phyloP scores from a whole-genome alignment of 495 filamentous ascomycete genomes.

The Penicillium alfredii region DNA sequence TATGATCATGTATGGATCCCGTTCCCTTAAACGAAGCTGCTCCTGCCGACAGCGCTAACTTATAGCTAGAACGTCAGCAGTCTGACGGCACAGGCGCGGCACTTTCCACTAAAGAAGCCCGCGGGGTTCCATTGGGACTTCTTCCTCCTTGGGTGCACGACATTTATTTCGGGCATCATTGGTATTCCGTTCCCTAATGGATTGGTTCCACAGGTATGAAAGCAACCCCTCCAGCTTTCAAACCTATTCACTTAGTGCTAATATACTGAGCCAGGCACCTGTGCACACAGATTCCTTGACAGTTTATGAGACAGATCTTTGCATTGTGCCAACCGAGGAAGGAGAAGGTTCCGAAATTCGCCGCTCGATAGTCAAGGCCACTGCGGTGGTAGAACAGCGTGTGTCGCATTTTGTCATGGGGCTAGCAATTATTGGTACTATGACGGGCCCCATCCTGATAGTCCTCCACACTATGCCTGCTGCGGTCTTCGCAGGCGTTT shows the following conservation, averaged over 20 bases:
- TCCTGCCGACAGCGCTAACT: not conserved
- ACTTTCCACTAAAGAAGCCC: slow-evolving; percentile 78
- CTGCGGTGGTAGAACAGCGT: slow-evolving; percentile 76
- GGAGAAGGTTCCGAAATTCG: slow-evolving; percentile 46
- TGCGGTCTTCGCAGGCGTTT: slow-evolving; percentile 71
- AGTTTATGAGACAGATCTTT: slow-evolving; percentile 51
- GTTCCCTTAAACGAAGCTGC: not conserved
- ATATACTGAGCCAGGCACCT: slow-evolving; percentile 45
- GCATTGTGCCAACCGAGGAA: slow-evolving; percentile 49
- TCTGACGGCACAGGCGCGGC: slow-evolving; percentile 75
- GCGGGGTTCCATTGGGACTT: slow-evolving; percentile 89
- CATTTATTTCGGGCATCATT: slow-evolving; percentile 66
- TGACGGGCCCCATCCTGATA: slow-evolving; percentile 63
- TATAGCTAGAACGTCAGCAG: slow-evolving; percentile 49
- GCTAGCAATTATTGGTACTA: slow-evolving; percentile 71
- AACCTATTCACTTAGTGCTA: not conserved
- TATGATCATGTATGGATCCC: slow-evolving; percentile 55
- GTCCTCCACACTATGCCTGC: slow-evolving; percentile 75
- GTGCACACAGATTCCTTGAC: slow-evolving; percentile 60
- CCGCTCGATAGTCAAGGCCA: slow-evolving; percentile 46
- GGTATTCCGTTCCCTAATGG: slow-evolving; percentile 82
- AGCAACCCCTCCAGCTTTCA: not conserved
- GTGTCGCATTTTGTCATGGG: slow-evolving; percentile 74
- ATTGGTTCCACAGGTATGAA: slow-evolving; percentile 59
- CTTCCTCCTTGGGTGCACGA: slow-evolving; percentile 77